Base-by-base conservation (phyloP, 2,329 filamentous ascomycete species). In the Nectriaceae sp. region DNA sequence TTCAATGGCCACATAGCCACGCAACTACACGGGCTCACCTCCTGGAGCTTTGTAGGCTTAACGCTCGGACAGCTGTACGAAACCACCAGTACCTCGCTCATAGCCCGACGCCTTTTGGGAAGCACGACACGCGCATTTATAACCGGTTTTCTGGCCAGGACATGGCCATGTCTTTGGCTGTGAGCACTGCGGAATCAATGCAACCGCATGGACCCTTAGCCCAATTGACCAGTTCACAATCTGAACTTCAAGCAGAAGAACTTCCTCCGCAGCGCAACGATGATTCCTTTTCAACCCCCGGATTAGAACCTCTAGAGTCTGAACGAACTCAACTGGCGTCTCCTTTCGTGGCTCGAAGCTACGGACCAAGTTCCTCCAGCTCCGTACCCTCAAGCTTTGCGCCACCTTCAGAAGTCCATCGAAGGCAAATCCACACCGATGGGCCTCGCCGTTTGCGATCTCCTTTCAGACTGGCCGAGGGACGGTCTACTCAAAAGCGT, bases 161-260 rank as follows among this genome's bases (percentile, higher is more conserved):
- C 53, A 84, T 88, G 75, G 75, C 78, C 36, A 70, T 86, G 60
- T 87, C 84, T 11, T 72, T 88, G 44, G 75, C 77, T 2, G 70
- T 85, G 22, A 84, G 81, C 68, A 87, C 84, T 1, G 77, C 83
- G 2, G 81, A 85, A 36, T 77, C 77, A 2, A 87, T 88, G 84
- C 79, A 85, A 56, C 79, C 77, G 0, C 71, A 80, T 44, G 83
- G 82, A 3, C 81, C 83, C 10, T 61, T 88, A 46, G 83, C 83
- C 3, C 79, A 81, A 56, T 73, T 87, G 36, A 77, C 80, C n/a
- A 70, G 70, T 45, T 78, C 77, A 15, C 57, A 55, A 29, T 45
- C 58, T 13, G 62, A 61, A 18, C 40, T 47, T 20, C 43, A 47
- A 21, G 36, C 50, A 5, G 55, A 63, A 18, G 54, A 62, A 22